phyloP scores from a whole-genome alignment of 352 stramenopile species.

The Phytopythium ostracodes region DNA sequence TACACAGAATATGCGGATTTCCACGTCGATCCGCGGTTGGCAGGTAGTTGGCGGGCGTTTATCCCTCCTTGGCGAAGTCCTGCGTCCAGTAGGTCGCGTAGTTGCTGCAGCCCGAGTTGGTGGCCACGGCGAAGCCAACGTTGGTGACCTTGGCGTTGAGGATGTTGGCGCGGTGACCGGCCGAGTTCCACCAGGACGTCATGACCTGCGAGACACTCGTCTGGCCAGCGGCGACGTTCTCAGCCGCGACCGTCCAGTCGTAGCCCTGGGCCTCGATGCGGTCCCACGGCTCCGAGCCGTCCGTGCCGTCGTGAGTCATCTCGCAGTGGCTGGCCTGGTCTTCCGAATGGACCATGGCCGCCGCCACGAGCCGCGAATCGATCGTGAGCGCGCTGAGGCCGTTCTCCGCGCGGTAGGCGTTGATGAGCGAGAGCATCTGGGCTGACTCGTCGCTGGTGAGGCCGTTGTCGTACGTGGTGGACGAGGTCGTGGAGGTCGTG shows the following conservation, averaged over 20 bases:
- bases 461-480: constrained; percentile 9
- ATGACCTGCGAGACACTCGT: constrained; percentile 31
- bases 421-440: constrained; percentile 33
- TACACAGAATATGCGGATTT: not conserved
- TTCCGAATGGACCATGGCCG: constrained; percentile 16
- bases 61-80: constrained; percentile 30
- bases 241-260: constrained; percentile 31
- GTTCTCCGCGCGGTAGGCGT: constrained; percentile 29
- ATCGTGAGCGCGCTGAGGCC: constrained; percentile 23
- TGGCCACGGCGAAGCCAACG: constrained; percentile 25
- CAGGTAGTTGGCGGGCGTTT: not conserved
- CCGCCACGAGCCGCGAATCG: constrained; percentile 17
- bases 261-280: constrained; percentile 37
- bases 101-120: constrained; percentile 25
- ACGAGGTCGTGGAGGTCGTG: not conserved
- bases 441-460: constrained; percentile 15
- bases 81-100: constrained; percentile 59
- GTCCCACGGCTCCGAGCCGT: constrained; percentile 19
- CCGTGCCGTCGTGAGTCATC: constrained; percentile 38
- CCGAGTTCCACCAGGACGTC: constrained; percentile 45
- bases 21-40: not conserved
- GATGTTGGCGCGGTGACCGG: constrained; percentile 39
- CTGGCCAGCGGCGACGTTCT: constrained; percentile 46
- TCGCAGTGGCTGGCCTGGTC: constrained; percentile 32
- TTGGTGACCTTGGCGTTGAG: constrained; percentile 29